These are phyloP conservation scores for Hyparrhenia diplandra DNA, from an alignment of 176 grass and related monocot species.

Conservation along the genomic window DNA sequence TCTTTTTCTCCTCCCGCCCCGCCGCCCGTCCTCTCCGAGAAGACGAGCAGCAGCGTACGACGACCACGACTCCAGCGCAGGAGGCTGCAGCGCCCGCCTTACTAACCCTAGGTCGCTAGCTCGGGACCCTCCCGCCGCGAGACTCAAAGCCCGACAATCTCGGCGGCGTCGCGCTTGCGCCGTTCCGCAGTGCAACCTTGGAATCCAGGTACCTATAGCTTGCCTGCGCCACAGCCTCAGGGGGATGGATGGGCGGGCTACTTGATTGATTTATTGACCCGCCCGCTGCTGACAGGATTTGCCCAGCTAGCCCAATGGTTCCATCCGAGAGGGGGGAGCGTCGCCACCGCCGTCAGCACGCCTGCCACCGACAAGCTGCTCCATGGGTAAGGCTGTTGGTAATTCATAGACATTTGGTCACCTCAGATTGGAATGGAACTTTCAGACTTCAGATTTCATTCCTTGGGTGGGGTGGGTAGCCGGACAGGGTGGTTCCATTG, in stretches of 20 bases:
- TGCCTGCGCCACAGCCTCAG: not conserved
- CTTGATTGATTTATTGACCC: not conserved
- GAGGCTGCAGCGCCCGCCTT: not conserved
- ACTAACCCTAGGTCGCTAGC: not conserved
- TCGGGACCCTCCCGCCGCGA: not conserved
- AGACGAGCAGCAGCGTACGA: too few relatives aligned
- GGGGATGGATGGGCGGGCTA: not conserved
- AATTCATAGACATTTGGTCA: not conserved
- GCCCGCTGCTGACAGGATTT: not conserved
- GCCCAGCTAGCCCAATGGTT: constrained; percentile 29
- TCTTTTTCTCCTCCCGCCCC: not conserved
- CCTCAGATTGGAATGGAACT: not conserved
- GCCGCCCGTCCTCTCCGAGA: not conserved
- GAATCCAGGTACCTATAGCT: not conserved
- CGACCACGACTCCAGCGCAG: too few relatives aligned
- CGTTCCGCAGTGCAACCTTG: not conserved
- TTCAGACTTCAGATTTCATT: not conserved
- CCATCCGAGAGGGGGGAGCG: constrained; percentile 5
- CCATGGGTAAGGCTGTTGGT: constrained; percentile 16
- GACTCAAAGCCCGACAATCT: not conserved
- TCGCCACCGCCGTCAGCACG: constrained; percentile 23
- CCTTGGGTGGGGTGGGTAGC: too few relatives aligned
- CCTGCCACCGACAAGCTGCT: constrained; percentile 18
- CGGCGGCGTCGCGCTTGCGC: not conserved
- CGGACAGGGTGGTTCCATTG: too few relatives aligned